Evolutionary conservation across 805 yeast species (phyloP).

Genomic region (Debaryomyces tyrocola): DNA sequence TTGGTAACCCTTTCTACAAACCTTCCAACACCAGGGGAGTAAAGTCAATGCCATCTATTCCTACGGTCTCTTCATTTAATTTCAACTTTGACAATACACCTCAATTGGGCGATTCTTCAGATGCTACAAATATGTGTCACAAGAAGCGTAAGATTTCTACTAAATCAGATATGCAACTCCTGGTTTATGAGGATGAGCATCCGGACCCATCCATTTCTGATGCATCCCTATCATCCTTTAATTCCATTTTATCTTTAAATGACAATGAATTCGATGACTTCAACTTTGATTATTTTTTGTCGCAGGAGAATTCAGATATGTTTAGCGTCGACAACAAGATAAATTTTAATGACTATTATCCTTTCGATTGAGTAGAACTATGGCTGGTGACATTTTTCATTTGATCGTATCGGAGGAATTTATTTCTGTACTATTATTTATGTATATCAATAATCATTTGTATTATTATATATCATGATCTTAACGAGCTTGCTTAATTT

Average conservation of each 20-base stretch:
- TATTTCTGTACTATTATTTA: no score
- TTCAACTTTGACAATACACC: neutral
- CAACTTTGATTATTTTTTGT: neutral
- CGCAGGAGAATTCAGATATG: neutral
- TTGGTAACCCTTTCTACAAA: slow-evolving; percentile 14
- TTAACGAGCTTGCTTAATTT: no score
- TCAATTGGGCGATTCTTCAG: neutral
- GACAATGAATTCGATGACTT: neutral
- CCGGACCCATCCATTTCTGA: neutral
- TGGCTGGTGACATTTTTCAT: no score
- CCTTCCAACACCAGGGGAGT: neutral
- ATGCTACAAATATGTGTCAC: neutral
- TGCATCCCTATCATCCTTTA: neutral
- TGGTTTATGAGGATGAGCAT: neutral
- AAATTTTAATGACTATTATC: neutral
- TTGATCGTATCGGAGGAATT: no score
- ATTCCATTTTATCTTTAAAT: neutral
- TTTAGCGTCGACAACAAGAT: neutral
- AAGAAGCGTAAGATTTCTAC: neutral
- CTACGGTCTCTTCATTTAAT: neutral
- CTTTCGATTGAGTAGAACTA: no score
- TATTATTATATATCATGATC: no score
- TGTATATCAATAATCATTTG: no score
- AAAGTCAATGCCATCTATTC: neutral
- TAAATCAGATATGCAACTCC: slow-evolving; percentile 3